Conservation (phyloP, 2,329 filamentous ascomycete species). For the Aureobasidium melanogenum region DNA sequence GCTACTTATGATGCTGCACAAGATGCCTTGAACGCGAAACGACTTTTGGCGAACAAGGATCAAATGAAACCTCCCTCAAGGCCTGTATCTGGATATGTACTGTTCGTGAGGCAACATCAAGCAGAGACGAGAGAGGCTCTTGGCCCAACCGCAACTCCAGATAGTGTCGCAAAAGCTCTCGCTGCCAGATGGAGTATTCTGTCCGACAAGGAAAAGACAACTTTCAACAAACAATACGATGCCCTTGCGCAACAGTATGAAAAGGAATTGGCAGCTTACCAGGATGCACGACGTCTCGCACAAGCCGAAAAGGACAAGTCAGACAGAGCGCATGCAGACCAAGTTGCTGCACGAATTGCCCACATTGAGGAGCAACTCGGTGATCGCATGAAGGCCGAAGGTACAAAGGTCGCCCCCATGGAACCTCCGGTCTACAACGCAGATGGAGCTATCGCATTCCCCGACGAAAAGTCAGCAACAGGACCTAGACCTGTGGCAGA, state of each 20-base stretch:
- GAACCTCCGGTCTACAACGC: constrained; percentile 19
- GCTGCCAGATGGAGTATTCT: constrained; percentile 6
- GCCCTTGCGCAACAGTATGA: constrained; percentile 10
- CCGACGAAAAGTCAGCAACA: constrained; percentile 9
- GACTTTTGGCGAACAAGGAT: constrained; percentile 6
- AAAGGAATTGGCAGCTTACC: constrained; percentile 10
- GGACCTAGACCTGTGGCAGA: constrained; percentile 22
- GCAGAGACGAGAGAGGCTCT: constrained; percentile 11
- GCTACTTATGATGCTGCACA: constrained; percentile 7
- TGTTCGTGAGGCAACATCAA: constrained; percentile 18
- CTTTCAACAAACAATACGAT: constrained; percentile 10
- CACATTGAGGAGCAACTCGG: constrained; percentile 23
- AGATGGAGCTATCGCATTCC: constrained; percentile 20
- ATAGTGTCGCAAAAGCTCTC: constrained; percentile 10
- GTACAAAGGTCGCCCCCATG: constrained; percentile 17
- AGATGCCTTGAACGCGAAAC: constrained; percentile 10
- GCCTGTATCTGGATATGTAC: constrained; percentile 19
- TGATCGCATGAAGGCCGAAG: constrained; percentile 20
- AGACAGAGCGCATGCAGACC: constrained; percentile 2
- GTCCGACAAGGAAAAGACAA: constrained; percentile 6
- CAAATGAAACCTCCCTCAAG: constrained; percentile 10
- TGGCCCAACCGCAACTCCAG: constrained; percentile 9
- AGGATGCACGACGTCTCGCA: constrained; percentile 5
- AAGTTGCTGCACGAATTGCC: constrained; percentile 17
- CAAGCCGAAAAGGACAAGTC: constrained; percentile 8